Base-by-base conservation (phyloP, 176 grass and related monocot species). In the Carex kokanica region DNA sequence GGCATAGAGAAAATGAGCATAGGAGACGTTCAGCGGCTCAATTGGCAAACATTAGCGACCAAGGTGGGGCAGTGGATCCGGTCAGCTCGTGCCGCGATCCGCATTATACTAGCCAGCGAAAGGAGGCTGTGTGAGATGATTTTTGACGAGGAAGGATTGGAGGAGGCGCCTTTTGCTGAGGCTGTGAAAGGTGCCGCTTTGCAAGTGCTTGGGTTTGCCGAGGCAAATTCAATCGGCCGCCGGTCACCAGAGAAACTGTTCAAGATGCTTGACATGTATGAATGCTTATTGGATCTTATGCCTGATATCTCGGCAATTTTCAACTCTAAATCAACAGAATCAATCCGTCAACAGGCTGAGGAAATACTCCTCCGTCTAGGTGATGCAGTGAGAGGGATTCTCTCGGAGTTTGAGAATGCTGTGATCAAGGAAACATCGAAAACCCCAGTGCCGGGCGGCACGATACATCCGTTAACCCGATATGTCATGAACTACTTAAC, bases 401-500 rank as follows among this genome's bases (percentile, higher is more conserved):
- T 99, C 47, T 99, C 89, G 0, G 93, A 99, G 85, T 99, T 99
- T 41, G 88, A 99, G 86, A 99, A 85, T 74, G 93, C 93, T 40
- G 91, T 99, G 56, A 87, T 95, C 69, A 89, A 87, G 54, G 96
- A 99, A 63, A 87, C 89, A 2, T 88, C 93, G 18, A 99, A 83
- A 52, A 89, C 84, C 21, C 91, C 91, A 5, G 93, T 99, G 17
- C 96, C 96, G 0, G 93, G 91, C 3, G 96, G 96, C 68, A 95
- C 93, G 16, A 86, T 99, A 31, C 96, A 99, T 65, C 96, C 96
- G 4, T 86, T 99, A 70, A 99, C 89, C 56, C 89, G 92, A 74
- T 99, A 99, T 80, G 96, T 99, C 45, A 99, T 99, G 96, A 99
- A 99, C 34, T 99, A 99, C 88, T 84, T 65, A 69, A 85, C 45